Conservation (phyloP, 2,329 filamentous ascomycete species). For the Colletotrichum limetticola region DNA sequence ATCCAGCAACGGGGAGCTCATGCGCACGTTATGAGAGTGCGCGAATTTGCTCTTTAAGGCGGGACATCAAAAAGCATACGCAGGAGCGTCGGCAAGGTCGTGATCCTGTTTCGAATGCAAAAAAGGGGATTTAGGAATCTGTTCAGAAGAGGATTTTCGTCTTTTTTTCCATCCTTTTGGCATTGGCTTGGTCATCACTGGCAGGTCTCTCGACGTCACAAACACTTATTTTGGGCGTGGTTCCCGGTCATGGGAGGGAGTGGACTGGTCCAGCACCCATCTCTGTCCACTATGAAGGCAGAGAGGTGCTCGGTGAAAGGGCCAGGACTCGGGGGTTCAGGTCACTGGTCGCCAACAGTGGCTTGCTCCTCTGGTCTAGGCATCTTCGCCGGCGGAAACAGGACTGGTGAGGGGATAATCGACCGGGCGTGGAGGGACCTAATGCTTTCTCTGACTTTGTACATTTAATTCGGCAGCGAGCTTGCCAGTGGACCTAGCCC, state of each 20-base stretch:
- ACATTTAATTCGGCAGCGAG: conserved; percentile 30
- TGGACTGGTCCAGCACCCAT: not conserved
- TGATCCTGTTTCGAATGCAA: conserved; percentile 18
- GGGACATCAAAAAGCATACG: conserved; percentile 32
- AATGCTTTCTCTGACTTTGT: conserved; percentile 29
- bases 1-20: conserved; percentile 30
- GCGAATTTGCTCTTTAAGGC: conserved; percentile 21
- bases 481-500: conserved; percentile 21
- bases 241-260: not conserved
- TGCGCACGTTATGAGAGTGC: not conserved
- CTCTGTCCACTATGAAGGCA: not conserved
- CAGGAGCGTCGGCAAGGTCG: conserved; percentile 27
- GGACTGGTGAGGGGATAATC: conserved; percentile 1
- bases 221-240: not conserved
- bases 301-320: not conserved
- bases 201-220: conserved; percentile 9
- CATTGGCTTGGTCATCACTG: conserved; percentile 17
- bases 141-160: conserved; percentile 29
- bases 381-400: not conserved
- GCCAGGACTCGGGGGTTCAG: too few species aligned
- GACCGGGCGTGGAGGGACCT: conserved; percentile 2
- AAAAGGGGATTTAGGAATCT: conserved; percentile 32
- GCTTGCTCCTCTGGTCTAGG: not conserved
- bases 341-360: conserved; percentile 34
- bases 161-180: conserved; percentile 21